Conservation (phyloP, 495 filamentous ascomycete genomes). For the Aspergillus asperescens region DNA sequence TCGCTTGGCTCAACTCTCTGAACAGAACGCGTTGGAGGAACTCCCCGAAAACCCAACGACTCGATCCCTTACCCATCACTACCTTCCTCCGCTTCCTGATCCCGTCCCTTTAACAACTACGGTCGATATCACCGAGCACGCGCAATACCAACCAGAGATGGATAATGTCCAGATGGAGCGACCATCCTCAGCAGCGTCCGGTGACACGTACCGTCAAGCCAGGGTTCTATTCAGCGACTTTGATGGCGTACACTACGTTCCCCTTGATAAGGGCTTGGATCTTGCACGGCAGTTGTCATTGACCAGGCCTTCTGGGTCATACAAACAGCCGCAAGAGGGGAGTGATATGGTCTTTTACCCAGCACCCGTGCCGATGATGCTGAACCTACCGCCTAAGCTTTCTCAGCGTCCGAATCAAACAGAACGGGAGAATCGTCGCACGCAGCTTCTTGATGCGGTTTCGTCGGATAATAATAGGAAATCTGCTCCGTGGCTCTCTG, state of each 20-base stretch:
- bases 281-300: constrained; percentile 34
- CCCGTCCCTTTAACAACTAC: constrained; percentile 24
- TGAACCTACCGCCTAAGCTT: constrained; percentile 85
- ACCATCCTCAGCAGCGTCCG: constrained; percentile 52
- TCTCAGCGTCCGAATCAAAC: constrained; percentile 60
- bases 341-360: constrained; percentile 92
- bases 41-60: constrained; percentile 17
- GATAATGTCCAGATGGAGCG: constrained; percentile 29
- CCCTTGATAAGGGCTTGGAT: constrained; percentile 32
- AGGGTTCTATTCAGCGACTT: constrained; percentile 78
- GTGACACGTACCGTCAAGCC: constrained; percentile 64
- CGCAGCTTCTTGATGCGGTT: constrained; percentile 53
- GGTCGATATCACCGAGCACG: constrained; percentile 14
- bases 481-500: constrained; percentile 32
- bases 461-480: constrained; percentile 45
- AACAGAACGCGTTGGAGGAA: constrained; percentile 40
- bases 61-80: constrained; percentile 33
- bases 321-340: constrained; percentile 57
- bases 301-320: constrained; percentile 48
- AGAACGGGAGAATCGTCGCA: constrained; percentile 63
- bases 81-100: constrained; percentile 26
- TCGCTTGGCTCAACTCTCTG: constrained; percentile 47
- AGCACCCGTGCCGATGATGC: constrained; percentile 85
- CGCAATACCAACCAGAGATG: constrained; percentile 15
- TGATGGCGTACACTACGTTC: constrained; percentile 82